Evolutionary conservation across 2,329 filamentous ascomycete genomes (phyloP), one percentile per base, ranked within the genome.

Genomic region (Fusarium mexicanum): DNA sequence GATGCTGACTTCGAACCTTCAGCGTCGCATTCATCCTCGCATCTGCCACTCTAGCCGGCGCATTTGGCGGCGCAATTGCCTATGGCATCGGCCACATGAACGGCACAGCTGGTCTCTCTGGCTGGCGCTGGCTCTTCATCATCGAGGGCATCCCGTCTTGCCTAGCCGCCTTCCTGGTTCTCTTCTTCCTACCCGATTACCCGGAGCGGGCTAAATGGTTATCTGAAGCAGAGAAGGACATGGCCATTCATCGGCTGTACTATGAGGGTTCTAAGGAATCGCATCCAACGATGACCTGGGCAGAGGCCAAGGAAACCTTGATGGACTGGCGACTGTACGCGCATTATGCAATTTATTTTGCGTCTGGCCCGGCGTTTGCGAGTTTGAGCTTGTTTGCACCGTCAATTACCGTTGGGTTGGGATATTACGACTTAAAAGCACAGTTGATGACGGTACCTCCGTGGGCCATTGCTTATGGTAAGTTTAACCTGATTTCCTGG

Each of bases 21-120:
- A 82, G 93, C 9, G 90, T 94, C 5, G 91, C 91, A 6, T 91
- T 93, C 68, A 88, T 95, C 3, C 91, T 94, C 66, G 89, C 91
- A 22, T 90, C 87, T 22, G 90, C 92, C 3, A 92, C 93, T 0
- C 85, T 94, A 2, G 91, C 92, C 0, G 92, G 93, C 11, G 92
- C 92, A 22, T 94, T 91, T 73, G 92, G 92, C 14, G 93, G 93
- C 6, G 86, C 93, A 4, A 88, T 95, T 14, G 93, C 93, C 2
- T 94, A 91, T 69, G 92, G 86, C 2, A 91, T 94, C 69, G 91
- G 91, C 0, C 90, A 92, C 77, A 92, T 95, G 89, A 90, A 94
- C 74, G 87, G 88, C 12, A 81, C 88, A 3, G 81, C 83, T 1
- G 91, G 91, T 5, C 85, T 91, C 29, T 85, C 87, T 6, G 93